Percentiles rank a stretch among this genome's conserved stretches.
Conservation (phyloP, 148 eudicot species). For the Chenopodium suecicum region DNA sequence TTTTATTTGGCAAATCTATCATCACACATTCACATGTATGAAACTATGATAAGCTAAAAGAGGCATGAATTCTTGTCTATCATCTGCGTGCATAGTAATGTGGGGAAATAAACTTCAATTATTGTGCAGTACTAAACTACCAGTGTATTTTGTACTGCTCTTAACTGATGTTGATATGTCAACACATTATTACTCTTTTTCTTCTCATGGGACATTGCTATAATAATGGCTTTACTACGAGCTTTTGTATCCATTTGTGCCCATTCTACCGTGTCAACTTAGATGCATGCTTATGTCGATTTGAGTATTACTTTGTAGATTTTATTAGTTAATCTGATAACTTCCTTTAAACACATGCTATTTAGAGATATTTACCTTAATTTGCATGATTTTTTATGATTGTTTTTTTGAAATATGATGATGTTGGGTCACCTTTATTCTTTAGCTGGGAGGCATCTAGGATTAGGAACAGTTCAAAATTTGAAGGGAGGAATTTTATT, state of each 20-base stretch:
- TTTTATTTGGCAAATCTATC: not conserved
- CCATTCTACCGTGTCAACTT: not conserved
- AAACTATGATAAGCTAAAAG: not conserved
- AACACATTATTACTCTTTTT: not conserved
- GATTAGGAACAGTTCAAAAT: too few relatives aligned
- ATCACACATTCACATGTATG: slow-evolving; percentile 12
- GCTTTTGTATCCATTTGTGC: not conserved
- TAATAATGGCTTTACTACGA: not conserved
- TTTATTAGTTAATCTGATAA: too few relatives aligned
- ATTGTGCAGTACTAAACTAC: not conserved
- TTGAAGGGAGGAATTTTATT: too few relatives aligned
- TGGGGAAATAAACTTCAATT: slow-evolving; percentile 1
- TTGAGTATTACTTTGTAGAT: too few relatives aligned
- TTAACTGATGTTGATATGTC: not conserved
- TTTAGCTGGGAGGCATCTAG: too few relatives aligned
- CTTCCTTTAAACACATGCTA: not conserved
- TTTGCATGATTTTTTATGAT: not conserved
- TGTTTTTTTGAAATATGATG: not conserved
- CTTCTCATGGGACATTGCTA: not conserved
- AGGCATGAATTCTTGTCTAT: slow-evolving; percentile 6
- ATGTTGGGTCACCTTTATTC: not conserved
- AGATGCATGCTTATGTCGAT: not conserved
- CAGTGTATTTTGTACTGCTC: not conserved
- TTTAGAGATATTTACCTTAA: not conserved
- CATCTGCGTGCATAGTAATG: not conserved